A percentile compares a stretch with the other conserved stretches of the same genome.
Evolutionary conservation across 2,329 filamentous ascomycete genomes (phyloP).

Genomic region (Fusarium xylarioides): DNA sequence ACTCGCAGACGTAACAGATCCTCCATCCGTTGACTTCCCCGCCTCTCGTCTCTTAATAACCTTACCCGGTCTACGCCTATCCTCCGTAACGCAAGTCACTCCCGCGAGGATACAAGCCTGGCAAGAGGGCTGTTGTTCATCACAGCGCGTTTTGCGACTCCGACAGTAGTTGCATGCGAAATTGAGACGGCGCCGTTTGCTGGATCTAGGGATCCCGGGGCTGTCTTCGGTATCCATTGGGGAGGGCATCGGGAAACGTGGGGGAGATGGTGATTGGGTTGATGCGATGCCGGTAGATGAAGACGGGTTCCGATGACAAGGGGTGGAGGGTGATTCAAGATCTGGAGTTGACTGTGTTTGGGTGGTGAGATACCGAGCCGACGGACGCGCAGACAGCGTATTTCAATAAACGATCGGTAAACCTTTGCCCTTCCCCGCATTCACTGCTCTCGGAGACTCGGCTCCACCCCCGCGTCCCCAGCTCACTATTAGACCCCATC

Average conservation of each 20-base stretch:
- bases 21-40: neutral
- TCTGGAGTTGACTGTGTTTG: neutral
- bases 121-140: constrained; percentile 2
- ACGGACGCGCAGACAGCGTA: neutral
- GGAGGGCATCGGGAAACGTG: constrained; percentile 6
- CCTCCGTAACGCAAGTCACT: neutral
- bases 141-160: constrained; percentile 1
- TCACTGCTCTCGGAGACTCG: constrained; percentile 1
- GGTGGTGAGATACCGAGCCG: constrained; percentile 12
- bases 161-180: constrained; percentile 22
- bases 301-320: neutral
- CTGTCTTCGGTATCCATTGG: constrained; percentile 16
- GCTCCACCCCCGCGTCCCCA: constrained; percentile 14
- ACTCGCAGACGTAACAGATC: neutral
- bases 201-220: neutral
- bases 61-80: constrained; percentile 2
- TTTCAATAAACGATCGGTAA: neutral
- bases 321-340: neutral
- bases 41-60: constrained; percentile 5
- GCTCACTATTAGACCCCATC: neutral
- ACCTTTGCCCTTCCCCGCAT: neutral
- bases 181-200: constrained; percentile 6
- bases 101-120: constrained; percentile 1
- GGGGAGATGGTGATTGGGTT: neutral
- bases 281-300: neutral